Evolutionary conservation across 768 basidiomycete genomes (phyloP).

Genomic region (Termitomyces sp.): DNA sequence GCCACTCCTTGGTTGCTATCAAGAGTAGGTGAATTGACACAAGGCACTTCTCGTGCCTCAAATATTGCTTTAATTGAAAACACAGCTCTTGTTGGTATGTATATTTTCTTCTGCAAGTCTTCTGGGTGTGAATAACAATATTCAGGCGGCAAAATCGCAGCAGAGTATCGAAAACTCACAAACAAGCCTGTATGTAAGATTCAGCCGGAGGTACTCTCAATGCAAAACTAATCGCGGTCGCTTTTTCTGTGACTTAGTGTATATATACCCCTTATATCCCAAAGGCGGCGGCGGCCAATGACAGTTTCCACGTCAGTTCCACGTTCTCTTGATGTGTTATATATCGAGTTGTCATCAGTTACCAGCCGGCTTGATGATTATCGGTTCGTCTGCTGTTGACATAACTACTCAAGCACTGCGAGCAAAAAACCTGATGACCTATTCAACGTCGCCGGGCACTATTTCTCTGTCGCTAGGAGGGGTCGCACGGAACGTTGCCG

Average conservation of each 20-base stretch:
- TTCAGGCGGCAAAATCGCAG: slow-evolving; percentile 76
- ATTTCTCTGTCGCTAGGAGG: slow-evolving; percentile 77
- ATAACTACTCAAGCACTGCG: slow-evolving; percentile 55
- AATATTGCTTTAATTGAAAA: slow-evolving; percentile 91
- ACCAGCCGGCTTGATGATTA: slow-evolving; percentile 54
- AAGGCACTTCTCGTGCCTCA: slow-evolving; percentile 63
- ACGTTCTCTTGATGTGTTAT: not conserved
- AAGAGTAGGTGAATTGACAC: slow-evolving; percentile 76
- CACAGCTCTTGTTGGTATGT: slow-evolving; percentile 74
- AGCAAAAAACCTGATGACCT: slow-evolving; percentile 29
- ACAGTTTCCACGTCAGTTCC: slow-evolving; percentile 4
- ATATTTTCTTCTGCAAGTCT: not conserved
- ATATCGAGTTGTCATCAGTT: slow-evolving; percentile 13
- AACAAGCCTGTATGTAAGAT: slow-evolving; percentile 32
- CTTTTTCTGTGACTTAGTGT: not conserved
- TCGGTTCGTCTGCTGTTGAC: slow-evolving; percentile 89
- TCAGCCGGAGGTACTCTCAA: slow-evolving; percentile 4
- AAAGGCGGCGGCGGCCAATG: not conserved
- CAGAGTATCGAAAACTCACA: slow-evolving; percentile 57
- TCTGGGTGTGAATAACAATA: slow-evolving; percentile 1
- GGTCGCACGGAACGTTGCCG: slow-evolving; percentile 93
- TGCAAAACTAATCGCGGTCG: not conserved
- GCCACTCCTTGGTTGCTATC: slow-evolving; percentile 92
- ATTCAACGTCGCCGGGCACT: slow-evolving; percentile 77
- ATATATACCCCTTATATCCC: not conserved